These are phyloP conservation scores for Pseudopyrenochaeta lycopersici DNA, from an alignment of 2,329 filamentous ascomycete genomes.

Conservation along the genomic window DNA sequence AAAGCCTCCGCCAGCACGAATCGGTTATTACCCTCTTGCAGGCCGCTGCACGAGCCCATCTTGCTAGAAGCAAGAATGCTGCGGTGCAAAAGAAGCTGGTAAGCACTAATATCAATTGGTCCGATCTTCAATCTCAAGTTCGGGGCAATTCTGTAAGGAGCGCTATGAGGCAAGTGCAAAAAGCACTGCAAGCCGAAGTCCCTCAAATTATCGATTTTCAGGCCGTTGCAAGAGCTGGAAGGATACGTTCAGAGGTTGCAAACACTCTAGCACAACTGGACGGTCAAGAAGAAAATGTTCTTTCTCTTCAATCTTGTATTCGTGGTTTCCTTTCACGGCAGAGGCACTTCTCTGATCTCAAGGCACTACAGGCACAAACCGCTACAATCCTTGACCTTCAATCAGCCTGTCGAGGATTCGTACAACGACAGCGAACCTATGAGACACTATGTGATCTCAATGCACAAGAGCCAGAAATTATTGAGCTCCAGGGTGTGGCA, in stretches of 20 bases:
- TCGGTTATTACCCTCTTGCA: conserved; percentile 65
- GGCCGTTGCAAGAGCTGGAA: conserved; percentile 50
- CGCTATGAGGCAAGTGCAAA: conserved; percentile 38
- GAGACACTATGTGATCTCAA: conserved; percentile 75
- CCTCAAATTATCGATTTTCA: conserved; percentile 50
- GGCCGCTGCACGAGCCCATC: conserved; percentile 67
- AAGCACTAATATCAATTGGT: conserved; percentile 52
- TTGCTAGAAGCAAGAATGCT: conserved; percentile 52
- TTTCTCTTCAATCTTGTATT: conserved; percentile 62
- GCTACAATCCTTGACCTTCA: conserved; percentile 70
- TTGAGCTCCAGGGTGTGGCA: conserved; percentile 76
- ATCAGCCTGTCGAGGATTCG: conserved; percentile 70
- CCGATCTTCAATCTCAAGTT: conserved; percentile 55
- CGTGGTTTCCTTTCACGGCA: conserved; percentile 59
- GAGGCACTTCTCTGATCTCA: conserved; percentile 55
- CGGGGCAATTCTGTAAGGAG: conserved; percentile 51
- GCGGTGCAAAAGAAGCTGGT: conserved; percentile 53
- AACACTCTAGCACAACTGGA: conserved; percentile 51
- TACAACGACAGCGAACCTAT: conserved; percentile 68
- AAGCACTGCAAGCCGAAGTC: conserved; percentile 43
- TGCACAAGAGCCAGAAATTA: conserved; percentile 71
- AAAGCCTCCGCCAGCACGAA: conserved; percentile 49
- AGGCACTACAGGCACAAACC: conserved; percentile 66
- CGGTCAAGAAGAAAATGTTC: conserved; percentile 54
- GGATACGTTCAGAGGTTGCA: conserved; percentile 41